Percentiles rank a stretch among this genome's conserved stretches.
Evolutionary conservation across 148 eudicot genomes (phyloP).

Genomic region (Chenopodium suecicum): DNA sequence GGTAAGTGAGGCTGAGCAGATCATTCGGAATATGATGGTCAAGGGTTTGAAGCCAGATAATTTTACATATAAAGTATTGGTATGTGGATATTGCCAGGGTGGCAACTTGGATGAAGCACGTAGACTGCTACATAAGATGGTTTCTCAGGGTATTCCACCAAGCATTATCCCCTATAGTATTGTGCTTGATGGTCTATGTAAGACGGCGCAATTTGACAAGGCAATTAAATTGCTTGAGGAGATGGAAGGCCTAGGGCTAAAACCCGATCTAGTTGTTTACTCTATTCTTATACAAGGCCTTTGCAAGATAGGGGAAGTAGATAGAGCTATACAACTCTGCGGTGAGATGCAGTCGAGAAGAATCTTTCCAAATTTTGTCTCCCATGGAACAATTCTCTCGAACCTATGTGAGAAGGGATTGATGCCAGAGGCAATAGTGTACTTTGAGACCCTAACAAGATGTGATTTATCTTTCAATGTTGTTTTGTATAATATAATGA

Average conservation of each 20-base stretch:
- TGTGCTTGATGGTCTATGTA: constrained; percentile 63
- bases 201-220: constrained; percentile 46
- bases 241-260: constrained; percentile 46
- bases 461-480: constrained; percentile 40
- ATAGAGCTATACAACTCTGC: constrained; percentile 51
- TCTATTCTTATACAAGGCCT: constrained; percentile 69
- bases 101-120: constrained; percentile 55
- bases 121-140: constrained; percentile 59
- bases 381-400: constrained; percentile 49
- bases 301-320: constrained; percentile 63
- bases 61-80: constrained; percentile 51
- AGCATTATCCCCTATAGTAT: constrained; percentile 48
- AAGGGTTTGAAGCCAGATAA: constrained; percentile 47
- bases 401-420: constrained; percentile 51
- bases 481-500: constrained; percentile 76
- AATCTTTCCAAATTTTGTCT: constrained; percentile 44
- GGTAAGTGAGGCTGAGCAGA: constrained; percentile 40
- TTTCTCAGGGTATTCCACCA: constrained; percentile 49
- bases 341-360: constrained; percentile 47
- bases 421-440: constrained; percentile 52
- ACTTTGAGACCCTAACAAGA: constrained; percentile 52
- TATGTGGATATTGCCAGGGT: constrained; percentile 64
- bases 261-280: constrained; percentile 60
- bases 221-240: constrained; percentile 54
- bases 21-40: constrained; percentile 38